Evolutionary conservation across 148 eudicot genomes (phyloP).

Genomic region (Mesembryanthemum crystallinum): DNA sequence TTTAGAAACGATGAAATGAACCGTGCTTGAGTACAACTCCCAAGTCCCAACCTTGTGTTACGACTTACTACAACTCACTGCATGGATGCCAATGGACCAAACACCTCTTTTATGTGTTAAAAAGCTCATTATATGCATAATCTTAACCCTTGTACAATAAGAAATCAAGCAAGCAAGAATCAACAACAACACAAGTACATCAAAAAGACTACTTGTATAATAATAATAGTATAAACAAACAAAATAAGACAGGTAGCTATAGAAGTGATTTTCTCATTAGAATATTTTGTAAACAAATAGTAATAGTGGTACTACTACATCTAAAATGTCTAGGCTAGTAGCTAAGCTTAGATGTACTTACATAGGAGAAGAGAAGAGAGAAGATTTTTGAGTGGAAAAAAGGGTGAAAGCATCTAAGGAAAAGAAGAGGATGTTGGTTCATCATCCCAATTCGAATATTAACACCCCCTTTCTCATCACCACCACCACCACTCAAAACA

Average conservation of each 20-base stretch:
- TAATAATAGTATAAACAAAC: no score
- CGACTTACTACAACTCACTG: no score
- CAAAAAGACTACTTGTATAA: no score
- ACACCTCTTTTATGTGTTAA: no score
- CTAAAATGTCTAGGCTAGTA: slow-evolving; percentile 22
- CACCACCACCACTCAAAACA: slow-evolving; percentile 6
- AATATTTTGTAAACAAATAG: slow-evolving; percentile 11
- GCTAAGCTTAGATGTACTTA: slow-evolving; percentile 27
- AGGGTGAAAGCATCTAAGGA: slow-evolving; percentile 13
- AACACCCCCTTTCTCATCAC: background rate
- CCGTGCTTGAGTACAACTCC: no score
- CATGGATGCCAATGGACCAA: no score
- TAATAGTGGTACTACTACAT: slow-evolving; percentile 12
- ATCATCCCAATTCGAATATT: slow-evolving; percentile 14
- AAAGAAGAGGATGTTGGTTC: slow-evolving; percentile 26
- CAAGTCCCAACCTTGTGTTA: no score
- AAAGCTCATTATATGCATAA: no score
- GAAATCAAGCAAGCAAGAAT: no score
- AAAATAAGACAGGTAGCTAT: background rate
- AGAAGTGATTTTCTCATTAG: slow-evolving; percentile 17
- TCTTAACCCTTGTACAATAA: no score
- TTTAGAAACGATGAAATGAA: no score
- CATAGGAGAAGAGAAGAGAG: background rate
- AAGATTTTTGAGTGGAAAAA: slow-evolving; percentile 7
- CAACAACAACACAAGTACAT: no score